Conservation (phyloP, 1,139 yeast species). For the Neolecta irregularis region DNA sequence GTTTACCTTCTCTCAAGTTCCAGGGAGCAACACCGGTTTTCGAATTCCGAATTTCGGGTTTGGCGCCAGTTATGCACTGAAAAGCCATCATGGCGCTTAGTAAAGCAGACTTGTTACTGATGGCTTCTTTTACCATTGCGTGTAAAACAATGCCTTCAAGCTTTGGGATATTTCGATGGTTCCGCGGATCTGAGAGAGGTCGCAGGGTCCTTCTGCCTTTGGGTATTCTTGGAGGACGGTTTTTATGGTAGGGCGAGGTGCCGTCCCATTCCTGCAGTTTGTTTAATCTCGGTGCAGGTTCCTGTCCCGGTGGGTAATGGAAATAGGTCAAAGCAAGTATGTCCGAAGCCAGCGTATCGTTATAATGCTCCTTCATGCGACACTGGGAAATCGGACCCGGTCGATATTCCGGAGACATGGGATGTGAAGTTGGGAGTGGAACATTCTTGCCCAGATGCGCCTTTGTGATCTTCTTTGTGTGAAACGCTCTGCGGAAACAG, state of each 20-base stretch:
- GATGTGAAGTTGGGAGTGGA: not conserved
- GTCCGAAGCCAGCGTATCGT: constrained; percentile 59
- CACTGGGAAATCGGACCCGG: not conserved
- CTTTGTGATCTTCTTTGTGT: not conserved
- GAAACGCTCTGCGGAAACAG: too few species aligned
- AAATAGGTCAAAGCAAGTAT: constrained; percentile 59
- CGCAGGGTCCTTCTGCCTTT: constrained; percentile 41
- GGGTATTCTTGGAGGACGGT: constrained; percentile 43
- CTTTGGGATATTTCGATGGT: constrained; percentile 53
- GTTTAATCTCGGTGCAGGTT: constrained; percentile 37
- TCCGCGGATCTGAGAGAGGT: constrained; percentile 55
- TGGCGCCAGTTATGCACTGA: constrained; percentile 84
- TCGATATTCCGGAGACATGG: not conserved
- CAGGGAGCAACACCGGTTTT: constrained; percentile 72
- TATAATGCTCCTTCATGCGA: constrained; percentile 44
- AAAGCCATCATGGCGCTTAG: constrained; percentile 66
- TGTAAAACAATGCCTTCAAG: constrained; percentile 53
- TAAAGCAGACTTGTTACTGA: constrained; percentile 56
- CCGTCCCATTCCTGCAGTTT: constrained; percentile 79
- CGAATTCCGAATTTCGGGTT: constrained; percentile 59
- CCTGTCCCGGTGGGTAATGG: constrained; percentile 30
- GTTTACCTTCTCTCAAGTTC: constrained; percentile 62
- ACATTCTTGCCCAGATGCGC: not conserved
- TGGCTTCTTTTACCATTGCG: constrained; percentile 63
- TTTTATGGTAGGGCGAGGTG: constrained; percentile 74